A percentile compares a stretch with the other conserved stretches of the same genome.
phyloP scores from a whole-genome alignment of 805 yeast species.

The Ogataea allantospora region DNA sequence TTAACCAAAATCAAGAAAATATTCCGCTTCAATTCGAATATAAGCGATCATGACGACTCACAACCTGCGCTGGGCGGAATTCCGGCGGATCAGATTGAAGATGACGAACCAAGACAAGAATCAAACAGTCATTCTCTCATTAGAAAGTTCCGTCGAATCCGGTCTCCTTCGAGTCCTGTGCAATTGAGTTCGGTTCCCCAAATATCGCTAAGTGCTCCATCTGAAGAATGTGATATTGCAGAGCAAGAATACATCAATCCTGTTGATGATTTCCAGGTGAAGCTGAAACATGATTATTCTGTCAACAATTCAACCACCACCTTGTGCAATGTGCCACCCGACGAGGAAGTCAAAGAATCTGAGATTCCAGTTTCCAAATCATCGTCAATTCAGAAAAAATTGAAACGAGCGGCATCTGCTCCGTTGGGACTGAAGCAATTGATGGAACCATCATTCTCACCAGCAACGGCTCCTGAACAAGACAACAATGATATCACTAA shows the following conservation, averaged over 20 bases:
- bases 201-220: conserved; percentile 4
- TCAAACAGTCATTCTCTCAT: conserved; percentile 27
- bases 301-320: conserved; percentile 31
- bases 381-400: conserved; percentile 36
- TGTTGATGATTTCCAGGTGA: conserved; percentile 28
- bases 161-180: conserved; percentile 33
- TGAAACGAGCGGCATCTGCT: conserved; percentile 82
- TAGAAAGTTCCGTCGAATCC: conserved; percentile 35
- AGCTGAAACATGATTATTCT: conserved; percentile 33
- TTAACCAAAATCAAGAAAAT: conserved; percentile 30
- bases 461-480: conserved; percentile 12
- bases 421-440: conserved; percentile 57
- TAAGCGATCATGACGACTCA: conserved; percentile 13
- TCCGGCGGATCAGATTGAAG: conserved; percentile 10
- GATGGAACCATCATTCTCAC: conserved; percentile 18
- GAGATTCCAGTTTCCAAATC: conserved; percentile 7
- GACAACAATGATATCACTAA: conserved; percentile 20
- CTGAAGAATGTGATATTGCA: conserved; percentile 28
- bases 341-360: too few species aligned
- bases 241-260: conserved; percentile 27
- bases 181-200: conserved; percentile 6
- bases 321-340: conserved; percentile 12
- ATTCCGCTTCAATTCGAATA: conserved; percentile 27
- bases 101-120: conserved; percentile 14
- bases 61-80: conserved; percentile 8